Percentiles rank a stretch among this genome's conserved stretches.
Conservation (phyloP, 2,329 filamentous ascomycete species). For the Calycina herbarum region DNA sequence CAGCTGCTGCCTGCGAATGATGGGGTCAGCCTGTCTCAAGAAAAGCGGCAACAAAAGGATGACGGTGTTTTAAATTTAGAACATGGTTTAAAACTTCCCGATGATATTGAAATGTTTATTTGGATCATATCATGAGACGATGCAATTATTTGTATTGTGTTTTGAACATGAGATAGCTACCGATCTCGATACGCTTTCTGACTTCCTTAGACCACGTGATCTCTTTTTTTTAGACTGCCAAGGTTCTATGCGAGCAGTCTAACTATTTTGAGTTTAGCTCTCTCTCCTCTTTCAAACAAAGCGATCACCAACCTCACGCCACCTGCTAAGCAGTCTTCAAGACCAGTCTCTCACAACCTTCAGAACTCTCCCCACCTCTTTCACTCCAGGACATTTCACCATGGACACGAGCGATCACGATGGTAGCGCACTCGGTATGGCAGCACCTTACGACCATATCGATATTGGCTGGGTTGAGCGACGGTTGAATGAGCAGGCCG, state of each 20-base stretch:
- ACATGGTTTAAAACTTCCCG: no score
- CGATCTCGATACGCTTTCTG: no score
- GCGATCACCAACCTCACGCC: neutral
- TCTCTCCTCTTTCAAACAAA: neutral
- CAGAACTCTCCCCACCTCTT: neutral
- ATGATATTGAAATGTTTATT: no score
- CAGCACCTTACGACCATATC: conserved; percentile 17
- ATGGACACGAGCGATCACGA: conserved; percentile 16
- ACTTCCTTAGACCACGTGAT: neutral
- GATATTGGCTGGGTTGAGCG: conserved; percentile 20
- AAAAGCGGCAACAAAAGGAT: neutral
- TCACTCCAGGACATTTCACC: neutral
- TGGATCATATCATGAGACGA: no score
- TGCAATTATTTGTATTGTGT: neutral
- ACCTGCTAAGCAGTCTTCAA: neutral
- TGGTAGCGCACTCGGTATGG: conserved; percentile 3
- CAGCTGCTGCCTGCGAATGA: conserved; percentile 8
- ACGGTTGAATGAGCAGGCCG: conserved; percentile 17
- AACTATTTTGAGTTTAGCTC: neutral
- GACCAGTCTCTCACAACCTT: neutral
- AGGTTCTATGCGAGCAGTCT: neutral
- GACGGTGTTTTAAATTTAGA: no score
- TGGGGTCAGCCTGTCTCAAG: neutral
- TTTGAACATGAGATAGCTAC: neutral
- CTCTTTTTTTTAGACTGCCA: neutral